Conservation (phyloP, 352 stramenopile species). For the Elongisporangium prolatum region DNA sequence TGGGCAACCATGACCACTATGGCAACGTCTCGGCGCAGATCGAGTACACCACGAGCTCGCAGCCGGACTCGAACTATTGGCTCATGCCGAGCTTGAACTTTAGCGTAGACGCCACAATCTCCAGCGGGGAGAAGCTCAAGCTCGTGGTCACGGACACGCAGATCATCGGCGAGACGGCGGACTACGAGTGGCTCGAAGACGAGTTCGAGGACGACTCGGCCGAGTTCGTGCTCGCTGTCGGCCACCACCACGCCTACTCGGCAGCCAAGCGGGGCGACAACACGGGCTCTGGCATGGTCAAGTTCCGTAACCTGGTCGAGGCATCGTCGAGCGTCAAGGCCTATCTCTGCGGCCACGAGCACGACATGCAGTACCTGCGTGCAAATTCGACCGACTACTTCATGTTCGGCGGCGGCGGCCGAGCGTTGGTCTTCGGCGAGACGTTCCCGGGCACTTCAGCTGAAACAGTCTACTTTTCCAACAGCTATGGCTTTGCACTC, state of each 20-base stretch:
- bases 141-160: conserved; percentile 27
- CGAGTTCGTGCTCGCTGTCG: conserved; percentile 19
- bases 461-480: conserved; percentile 26
- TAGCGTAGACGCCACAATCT: conserved; percentile 18
- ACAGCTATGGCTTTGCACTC: conserved; percentile 29
- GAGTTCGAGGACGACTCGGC: conserved; percentile 17
- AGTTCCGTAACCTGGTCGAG: conserved; percentile 19
- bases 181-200: conserved; percentile 20
- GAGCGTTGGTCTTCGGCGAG: conserved; percentile 22
- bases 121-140: conserved; percentile 24
- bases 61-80: conserved; percentile 27
- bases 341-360: conserved; percentile 36
- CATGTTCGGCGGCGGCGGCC: conserved; percentile 29
- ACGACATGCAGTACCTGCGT: conserved; percentile 37
- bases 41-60: conserved; percentile 13
- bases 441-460: conserved; percentile 17
- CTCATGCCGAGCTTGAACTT: conserved; percentile 36
- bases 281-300: conserved; percentile 17
- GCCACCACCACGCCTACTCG: conserved; percentile 34
- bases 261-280: conserved; percentile 23
- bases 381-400: conserved; percentile 25
- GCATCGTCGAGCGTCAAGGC: conserved; percentile 20
- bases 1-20: conserved; percentile 40
- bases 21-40: conserved; percentile 30
- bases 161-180: conserved; percentile 14